Evolutionary conservation across 2,329 filamentous ascomycete genomes (phyloP).

Genomic region (Fusarium torulosum): DNA sequence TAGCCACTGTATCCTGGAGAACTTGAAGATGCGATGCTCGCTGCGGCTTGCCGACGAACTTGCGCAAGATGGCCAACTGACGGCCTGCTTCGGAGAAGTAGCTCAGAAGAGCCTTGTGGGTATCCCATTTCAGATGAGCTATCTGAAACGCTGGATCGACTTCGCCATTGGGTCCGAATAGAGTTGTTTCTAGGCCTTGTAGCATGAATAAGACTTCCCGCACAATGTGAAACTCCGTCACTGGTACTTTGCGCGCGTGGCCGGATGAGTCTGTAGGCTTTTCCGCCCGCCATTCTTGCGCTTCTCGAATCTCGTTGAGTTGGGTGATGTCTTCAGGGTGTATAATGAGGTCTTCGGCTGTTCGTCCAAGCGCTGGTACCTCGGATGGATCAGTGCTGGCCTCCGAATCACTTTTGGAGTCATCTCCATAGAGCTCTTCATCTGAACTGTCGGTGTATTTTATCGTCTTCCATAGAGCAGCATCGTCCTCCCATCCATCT

Average conservation of each 20-base stretch:
- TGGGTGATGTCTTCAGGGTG: slow-evolving; percentile 51
- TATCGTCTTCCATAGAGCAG: slow-evolving; percentile 77
- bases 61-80: slow-evolving; percentile 60
- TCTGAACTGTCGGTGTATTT: slow-evolving; percentile 77
- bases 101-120: slow-evolving; percentile 62
- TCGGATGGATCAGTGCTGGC: slow-evolving; percentile 51
- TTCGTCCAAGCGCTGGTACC: slow-evolving; percentile 38
- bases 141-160: slow-evolving; percentile 61
- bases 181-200: slow-evolving; percentile 77
- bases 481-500: slow-evolving; percentile 77
- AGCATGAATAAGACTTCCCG: slow-evolving; percentile 90
- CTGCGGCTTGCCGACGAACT: slow-evolving; percentile 59
- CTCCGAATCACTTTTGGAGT: slow-evolving; percentile 55
- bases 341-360: slow-evolving; percentile 53
- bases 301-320: slow-evolving; percentile 49
- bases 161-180: slow-evolving; percentile 68
- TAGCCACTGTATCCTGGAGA: slow-evolving; percentile 73
- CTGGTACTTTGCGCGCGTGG: slow-evolving; percentile 55
- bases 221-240: slow-evolving; percentile 79
- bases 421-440: slow-evolving; percentile 55
- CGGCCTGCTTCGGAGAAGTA: slow-evolving; percentile 62
- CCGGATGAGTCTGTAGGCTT: slow-evolving; percentile 52
- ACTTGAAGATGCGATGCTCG: slow-evolving; percentile 74
- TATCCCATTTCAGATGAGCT: slow-evolving; percentile 62
- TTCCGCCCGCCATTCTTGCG: slow-evolving; percentile 54